Evolutionary conservation across 2,329 filamentous ascomycete species (phyloP).

Genomic region (Fusarium sp.): DNA sequence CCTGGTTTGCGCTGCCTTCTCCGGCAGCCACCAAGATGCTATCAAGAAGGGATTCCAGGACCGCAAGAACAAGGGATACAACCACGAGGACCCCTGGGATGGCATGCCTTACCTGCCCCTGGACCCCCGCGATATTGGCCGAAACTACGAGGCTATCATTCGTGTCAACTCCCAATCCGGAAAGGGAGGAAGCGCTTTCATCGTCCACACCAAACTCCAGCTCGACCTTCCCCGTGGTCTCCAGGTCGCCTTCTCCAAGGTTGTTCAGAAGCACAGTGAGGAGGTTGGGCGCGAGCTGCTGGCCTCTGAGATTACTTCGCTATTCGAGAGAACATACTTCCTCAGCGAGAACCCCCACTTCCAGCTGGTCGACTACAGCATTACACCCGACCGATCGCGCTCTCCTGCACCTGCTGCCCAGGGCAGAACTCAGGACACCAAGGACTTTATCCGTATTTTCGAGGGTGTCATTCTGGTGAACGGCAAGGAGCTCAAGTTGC

Average conservation of each 20-base stretch:
- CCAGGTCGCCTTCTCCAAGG: conserved; percentile 88
- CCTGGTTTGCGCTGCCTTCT: conserved; percentile 90
- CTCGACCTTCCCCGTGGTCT: conserved; percentile 93
- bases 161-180: conserved; percentile 97
- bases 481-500: conserved; percentile 79
- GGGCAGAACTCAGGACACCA: conserved; percentile 80
- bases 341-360: conserved; percentile 87
- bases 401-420: conserved; percentile 76
- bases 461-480: conserved; percentile 87
- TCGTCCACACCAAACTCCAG: conserved; percentile 88
- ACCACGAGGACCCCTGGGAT: conserved; percentile 77
- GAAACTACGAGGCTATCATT: conserved; percentile 98
- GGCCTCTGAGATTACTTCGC: conserved; percentile 81
- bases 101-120: conserved; percentile 88
- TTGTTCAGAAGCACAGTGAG: conserved; percentile 87
- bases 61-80: conserved; percentile 70
- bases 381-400: conserved; percentile 81
- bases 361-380: conserved; percentile 89
- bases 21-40: conserved; percentile 92
- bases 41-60: conserved; percentile 90
- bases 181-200: conserved; percentile 94
- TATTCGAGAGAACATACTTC: conserved; percentile 93
- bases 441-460: conserved; percentile 83
- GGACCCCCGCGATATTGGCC: conserved; percentile 91
- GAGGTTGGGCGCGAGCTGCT: conserved; percentile 84